These are phyloP conservation scores for Fusarium verrucosum DNA, from an alignment of 2,329 filamentous ascomycete genomes.

Conservation along the genomic window DNA sequence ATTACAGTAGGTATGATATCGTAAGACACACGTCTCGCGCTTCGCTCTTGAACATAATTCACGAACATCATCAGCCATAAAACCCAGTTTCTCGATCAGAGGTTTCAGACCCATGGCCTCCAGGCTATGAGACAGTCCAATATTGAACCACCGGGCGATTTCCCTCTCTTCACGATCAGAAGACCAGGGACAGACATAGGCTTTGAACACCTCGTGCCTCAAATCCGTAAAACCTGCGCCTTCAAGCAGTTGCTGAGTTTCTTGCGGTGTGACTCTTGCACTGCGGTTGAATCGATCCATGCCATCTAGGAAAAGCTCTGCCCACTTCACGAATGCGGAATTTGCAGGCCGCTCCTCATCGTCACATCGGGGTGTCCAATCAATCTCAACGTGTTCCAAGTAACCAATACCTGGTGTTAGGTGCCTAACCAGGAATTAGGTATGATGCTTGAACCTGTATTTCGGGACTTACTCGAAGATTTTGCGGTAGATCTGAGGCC, in stretches of 20 bases:
- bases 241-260: constrained; percentile 69
- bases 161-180: constrained; percentile 70
- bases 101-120: constrained; percentile 78
- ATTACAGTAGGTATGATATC: constrained; percentile 76
- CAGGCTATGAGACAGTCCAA: constrained; percentile 77
- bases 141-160: constrained; percentile 84
- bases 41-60: constrained; percentile 70
- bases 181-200: constrained; percentile 81
- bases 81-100: constrained; percentile 64
- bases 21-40: constrained; percentile 73
- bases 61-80: constrained; percentile 67
- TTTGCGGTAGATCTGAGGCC: constrained; percentile 78
- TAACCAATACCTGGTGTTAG: constrained; percentile 78
- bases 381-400: constrained; percentile 90
- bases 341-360: constrained; percentile 67
- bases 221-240: constrained; percentile 83
- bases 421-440: constrained; percentile 62
- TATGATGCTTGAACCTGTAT: not conserved
- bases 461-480: constrained; percentile 65
- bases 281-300: constrained; percentile 72
- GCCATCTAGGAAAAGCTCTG: constrained; percentile 71
- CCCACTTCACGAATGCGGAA: constrained; percentile 74
- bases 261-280: constrained; percentile 63
- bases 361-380: constrained; percentile 79
- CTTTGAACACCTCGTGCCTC: constrained; percentile 71